Conservation (phyloP, 345 rosid genomes). For the Eucalyptus pauciflora region DNA sequence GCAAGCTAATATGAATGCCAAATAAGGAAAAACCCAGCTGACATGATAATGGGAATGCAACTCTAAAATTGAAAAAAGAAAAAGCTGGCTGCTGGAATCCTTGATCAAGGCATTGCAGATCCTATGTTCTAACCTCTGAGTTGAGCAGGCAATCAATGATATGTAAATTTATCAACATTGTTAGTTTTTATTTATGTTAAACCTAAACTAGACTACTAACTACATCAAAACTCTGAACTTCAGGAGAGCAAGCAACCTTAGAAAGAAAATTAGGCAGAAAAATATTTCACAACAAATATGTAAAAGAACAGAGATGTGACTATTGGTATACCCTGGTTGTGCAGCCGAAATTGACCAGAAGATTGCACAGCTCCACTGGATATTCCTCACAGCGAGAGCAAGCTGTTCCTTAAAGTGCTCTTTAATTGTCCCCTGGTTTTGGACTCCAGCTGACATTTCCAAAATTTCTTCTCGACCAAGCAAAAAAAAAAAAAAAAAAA, state of each 20-base stretch:
- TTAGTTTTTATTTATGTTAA: not conserved
- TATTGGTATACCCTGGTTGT: constrained; percentile 55
- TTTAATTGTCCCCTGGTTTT: constrained; percentile 21
- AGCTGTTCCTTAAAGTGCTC: constrained; percentile 65
- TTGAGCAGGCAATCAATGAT: not conserved
- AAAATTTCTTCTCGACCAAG: not conserved
- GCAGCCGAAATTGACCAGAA: constrained; percentile 79
- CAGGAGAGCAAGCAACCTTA: not conserved
- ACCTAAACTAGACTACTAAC: not conserved
- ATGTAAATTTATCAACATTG: not conserved
- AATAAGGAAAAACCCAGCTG: not conserved
- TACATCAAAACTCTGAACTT: not conserved
- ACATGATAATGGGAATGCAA: not conserved
- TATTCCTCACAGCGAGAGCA: constrained; percentile 71
- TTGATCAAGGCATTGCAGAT: not conserved
- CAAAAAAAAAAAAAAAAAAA: not conserved
- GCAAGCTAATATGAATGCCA: not conserved
- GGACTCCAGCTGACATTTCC: not conserved
- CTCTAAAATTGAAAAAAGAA: not conserved
- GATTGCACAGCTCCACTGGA: constrained; percentile 90
- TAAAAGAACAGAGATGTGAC: not conserved
- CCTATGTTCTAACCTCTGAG: not conserved
- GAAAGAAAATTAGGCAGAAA: not conserved
- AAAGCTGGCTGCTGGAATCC: not conserved
- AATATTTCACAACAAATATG: not conserved